Base-by-base conservation (phyloP, 129 eudicot genomes). In the Chrysanthemum makinoi region DNA sequence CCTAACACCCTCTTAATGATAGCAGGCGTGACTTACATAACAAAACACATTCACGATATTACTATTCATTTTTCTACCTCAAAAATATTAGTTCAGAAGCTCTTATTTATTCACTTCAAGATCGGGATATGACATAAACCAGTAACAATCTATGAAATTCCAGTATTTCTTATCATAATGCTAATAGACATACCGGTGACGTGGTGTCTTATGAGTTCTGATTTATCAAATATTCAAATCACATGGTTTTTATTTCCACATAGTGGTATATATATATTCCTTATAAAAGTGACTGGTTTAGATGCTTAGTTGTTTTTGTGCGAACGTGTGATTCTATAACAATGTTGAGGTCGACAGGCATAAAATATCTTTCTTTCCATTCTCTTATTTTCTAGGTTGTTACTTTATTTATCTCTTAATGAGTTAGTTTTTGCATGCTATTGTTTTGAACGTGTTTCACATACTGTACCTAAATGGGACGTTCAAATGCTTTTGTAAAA, bases 61-160 rank as follows among this genome's bases (percentile, higher is more conserved):
- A 52, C 53, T 39, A 22, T 15, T 35, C 35, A 13, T 17, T 73
- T 39, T 62, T 50, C 50, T 51, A 33, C 48, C 62, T 61, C 18
- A 43, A 63, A 59, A 47, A 76, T 2, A 11, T 62, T 62, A 33
- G 52, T 62, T 20, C 48, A 62, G 71, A 77, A 24, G 30, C 47
- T 68, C 70, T 51, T 66, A 28, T 39, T 52, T 62, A 24, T 44
- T 62, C 49, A 62, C 72, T 70, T 62, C 39, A 77, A 52, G 58
- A 77, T 77, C 70, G 51, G 13, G 68, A 69, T 33, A 44, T n/a
- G 30, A 24, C n/a, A 62, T 68, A 33, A 69, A 16, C 15, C 24
- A 60, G 30, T 62, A 39, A 39, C 46, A 39, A 39, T 39, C 2
- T 8, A 39, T 8, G 46, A 10, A 39, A 7, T 39, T 39, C 46